phyloP scores from a whole-genome alignment of 176 grass and related monocot genomes.

The Avena atlantica region DNA sequence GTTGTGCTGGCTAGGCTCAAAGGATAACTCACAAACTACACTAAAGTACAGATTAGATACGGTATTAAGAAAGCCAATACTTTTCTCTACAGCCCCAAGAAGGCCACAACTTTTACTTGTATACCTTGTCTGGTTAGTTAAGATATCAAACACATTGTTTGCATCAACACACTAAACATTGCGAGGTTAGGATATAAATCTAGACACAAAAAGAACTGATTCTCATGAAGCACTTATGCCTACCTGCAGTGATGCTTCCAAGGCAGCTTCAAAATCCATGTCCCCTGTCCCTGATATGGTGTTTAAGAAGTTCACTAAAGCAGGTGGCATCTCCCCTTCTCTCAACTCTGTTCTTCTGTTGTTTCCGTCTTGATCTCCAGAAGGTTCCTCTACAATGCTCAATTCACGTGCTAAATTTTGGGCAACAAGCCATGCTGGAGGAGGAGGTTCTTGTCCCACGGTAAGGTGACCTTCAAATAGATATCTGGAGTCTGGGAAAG shows the following conservation, averaged over 20 bases:
- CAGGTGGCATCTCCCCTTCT: constrained; percentile 40
- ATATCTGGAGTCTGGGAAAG: constrained; percentile 73
- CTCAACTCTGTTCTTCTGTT: constrained; percentile 33
- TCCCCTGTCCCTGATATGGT: constrained; percentile 44
- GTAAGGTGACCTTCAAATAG: constrained; percentile 97
- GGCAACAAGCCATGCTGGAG: constrained; percentile 91
- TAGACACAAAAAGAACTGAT: not conserved
- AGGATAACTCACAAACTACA: not conserved
- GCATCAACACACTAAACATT: constrained; percentile 22
- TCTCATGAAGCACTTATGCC: constrained; percentile 6
- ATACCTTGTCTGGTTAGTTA: constrained; percentile 6
- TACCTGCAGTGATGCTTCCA: constrained; percentile 85
- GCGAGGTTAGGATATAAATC: not conserved
- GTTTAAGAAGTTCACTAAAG: constrained; percentile 63
- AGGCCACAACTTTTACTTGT: constrained; percentile 30
- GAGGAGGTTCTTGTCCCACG: constrained; percentile 84
- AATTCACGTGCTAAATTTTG: constrained; percentile 74
- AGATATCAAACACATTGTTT: constrained; percentile 15
- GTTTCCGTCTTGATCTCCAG: constrained; percentile 53
- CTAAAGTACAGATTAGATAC: constrained; percentile 4
- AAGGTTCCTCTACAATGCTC: constrained; percentile 66
- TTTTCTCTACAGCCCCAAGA: not conserved
- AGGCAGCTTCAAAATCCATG: constrained; percentile 63
- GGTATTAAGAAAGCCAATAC: not conserved
- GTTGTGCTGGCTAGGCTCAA: constrained; percentile 17